A percentile compares a stretch with the other conserved stretches of the same genome.
Conservation (phyloP, 106 monocot species). For the Apostasia ramifera region DNA sequence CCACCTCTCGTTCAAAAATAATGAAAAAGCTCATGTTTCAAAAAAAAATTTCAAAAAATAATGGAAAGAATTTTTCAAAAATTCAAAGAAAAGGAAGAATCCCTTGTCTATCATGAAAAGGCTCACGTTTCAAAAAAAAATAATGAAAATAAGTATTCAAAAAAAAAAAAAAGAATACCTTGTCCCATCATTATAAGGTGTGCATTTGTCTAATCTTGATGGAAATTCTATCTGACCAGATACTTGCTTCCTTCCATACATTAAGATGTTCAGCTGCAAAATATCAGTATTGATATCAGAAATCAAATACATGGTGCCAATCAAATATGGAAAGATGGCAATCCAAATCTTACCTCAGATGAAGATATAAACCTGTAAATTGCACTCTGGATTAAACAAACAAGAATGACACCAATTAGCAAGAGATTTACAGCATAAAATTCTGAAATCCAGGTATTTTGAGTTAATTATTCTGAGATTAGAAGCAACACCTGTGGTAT, state of each 20-base stretch:
- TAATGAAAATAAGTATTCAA: not conserved
- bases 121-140: too few species aligned
- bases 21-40: too few species aligned
- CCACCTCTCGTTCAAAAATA: too few species aligned
- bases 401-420: slow-evolving; percentile 7
- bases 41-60: too few species aligned
- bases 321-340: not conserved
- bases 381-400: slow-evolving; percentile 40
- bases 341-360: slow-evolving; percentile 27
- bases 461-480: not conserved
- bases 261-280: slow-evolving; percentile 46
- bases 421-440: not conserved
- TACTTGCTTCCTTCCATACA: slow-evolving; percentile 45
- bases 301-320: not conserved
- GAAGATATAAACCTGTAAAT: slow-evolving; percentile 45
- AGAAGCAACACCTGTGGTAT: slow-evolving; percentile 39
- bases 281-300: not conserved
- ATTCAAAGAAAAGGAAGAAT: too few species aligned
- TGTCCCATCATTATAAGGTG: not conserved
- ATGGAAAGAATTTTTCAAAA: too few species aligned
- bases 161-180: slow-evolving; percentile 12
- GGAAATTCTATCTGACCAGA: slow-evolving; percentile 38
- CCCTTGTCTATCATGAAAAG: too few species aligned
- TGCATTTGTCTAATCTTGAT: not conserved
- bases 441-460: not conserved